Evolutionary conservation across 768 basidiomycete genomes (phyloP).

Genomic region (Cubamyces sp.): DNA sequence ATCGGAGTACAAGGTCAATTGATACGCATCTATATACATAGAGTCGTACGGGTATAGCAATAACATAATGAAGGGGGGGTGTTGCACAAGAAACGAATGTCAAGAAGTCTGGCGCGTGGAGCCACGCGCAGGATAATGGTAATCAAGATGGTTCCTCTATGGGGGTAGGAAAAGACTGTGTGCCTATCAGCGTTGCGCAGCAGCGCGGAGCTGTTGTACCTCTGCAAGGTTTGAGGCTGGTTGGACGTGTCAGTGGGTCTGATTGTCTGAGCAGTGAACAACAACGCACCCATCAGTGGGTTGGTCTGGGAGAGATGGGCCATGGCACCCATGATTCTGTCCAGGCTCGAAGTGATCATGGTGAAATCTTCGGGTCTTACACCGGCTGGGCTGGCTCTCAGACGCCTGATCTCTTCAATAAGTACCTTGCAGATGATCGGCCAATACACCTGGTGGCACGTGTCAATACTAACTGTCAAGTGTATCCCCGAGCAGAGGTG

Average conservation of each 20-base stretch:
- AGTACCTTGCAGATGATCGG: conserved; percentile 26
- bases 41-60: neutral
- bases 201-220: conserved; percentile 14
- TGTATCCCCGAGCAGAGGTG: neutral
- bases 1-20: neutral
- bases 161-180: neutral
- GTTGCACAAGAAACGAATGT: too few species aligned
- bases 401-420: conserved; percentile 27
- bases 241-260: neutral
- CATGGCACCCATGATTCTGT: conserved; percentile 30
- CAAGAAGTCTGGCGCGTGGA: neutral
- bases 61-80: neutral
- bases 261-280: neutral
- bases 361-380: conserved; percentile 19
- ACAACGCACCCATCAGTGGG: conserved; percentile 33
- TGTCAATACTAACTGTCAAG: neutral
- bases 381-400: neutral
- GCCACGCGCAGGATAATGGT: too few species aligned
- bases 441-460: conserved; percentile 27
- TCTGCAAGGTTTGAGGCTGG: conserved; percentile 11
- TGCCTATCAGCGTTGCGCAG: neutral
- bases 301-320: conserved; percentile 18
- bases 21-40: neutral
- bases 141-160: too few species aligned
- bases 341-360: conserved; percentile 20